A percentile compares a stretch with the other conserved stretches of the same genome.
Conservation (phyloP, 345 rosid species). For the Combretum micranthum region DNA sequence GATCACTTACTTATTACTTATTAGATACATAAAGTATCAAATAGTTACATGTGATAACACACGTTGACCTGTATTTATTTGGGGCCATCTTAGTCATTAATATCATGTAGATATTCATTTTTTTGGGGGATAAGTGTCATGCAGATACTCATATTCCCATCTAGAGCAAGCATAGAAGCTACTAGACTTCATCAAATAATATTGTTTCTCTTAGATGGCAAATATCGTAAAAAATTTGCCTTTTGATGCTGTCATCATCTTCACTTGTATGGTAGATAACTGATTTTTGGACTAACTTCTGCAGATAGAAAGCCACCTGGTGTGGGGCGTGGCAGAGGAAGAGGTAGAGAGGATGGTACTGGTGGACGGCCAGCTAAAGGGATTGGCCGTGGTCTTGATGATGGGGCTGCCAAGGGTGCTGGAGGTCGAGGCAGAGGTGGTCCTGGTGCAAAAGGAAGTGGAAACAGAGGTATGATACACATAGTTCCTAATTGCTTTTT, state of each 20-base stretch:
- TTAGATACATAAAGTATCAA: background rate
- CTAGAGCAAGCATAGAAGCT: too few relatives aligned
- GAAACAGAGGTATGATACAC: conserved; percentile 65
- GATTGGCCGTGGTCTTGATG: conserved; percentile 68
- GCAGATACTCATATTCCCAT: too few relatives aligned
- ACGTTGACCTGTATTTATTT: background rate
- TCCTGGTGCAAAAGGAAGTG: conserved; percentile 43
- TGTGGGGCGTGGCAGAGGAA: conserved; percentile 75
- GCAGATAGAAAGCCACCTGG: conserved; percentile 79
- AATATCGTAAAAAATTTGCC: too few relatives aligned
- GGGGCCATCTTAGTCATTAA: too few relatives aligned
- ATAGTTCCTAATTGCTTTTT: too few relatives aligned
- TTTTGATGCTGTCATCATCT: too few relatives aligned
- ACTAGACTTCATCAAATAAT: too few relatives aligned
- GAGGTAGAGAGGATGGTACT: conserved; percentile 71
- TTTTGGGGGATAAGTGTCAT: too few relatives aligned
- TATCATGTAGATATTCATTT: too few relatives aligned
- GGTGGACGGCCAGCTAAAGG: conserved; percentile 61
- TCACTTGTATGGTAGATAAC: background rate
- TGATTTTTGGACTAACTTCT: conserved; percentile 4
- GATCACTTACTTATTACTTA: background rate
- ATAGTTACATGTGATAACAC: background rate
- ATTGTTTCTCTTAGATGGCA: too few relatives aligned
- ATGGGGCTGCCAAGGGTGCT: conserved; percentile 46
- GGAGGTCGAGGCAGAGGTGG: conserved; percentile 75